Conservation (phyloP, 176 grass and related monocot genomes). For the Typha latifolia region DNA sequence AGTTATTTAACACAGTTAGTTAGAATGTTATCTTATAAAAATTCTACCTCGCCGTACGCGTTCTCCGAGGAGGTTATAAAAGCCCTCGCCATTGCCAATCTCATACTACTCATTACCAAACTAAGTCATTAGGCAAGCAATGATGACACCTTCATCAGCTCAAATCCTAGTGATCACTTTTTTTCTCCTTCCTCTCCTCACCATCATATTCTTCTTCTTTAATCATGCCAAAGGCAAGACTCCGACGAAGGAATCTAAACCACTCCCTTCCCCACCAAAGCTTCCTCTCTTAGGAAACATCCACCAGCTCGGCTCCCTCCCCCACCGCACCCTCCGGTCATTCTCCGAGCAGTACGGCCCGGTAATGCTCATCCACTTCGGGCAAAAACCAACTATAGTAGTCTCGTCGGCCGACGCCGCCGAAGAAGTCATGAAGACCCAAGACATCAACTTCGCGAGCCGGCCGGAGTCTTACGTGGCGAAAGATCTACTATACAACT, state of each 20-base stretch:
- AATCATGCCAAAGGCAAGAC: too few species aligned
- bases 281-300: slow-evolving; percentile 48
- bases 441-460: slow-evolving; percentile 28
- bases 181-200: too few species aligned
- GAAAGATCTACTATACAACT: slow-evolving; percentile 20
- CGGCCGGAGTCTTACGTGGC: slow-evolving; percentile 16
- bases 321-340: slow-evolving; percentile 28
- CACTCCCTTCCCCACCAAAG: slow-evolving; percentile 25
- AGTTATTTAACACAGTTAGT: too few species aligned
- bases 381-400: slow-evolving; percentile 17
- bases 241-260: background rate
- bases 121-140: too few species aligned
- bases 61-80: too few species aligned
- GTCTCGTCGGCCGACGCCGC: slow-evolving; percentile 37
- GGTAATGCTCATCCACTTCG: slow-evolving; percentile 18
- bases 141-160: too few species aligned
- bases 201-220: too few species aligned
- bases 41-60: too few species aligned
- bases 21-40: too few species aligned
- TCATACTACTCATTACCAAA: too few species aligned
- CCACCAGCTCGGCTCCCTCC: slow-evolving; percentile 31
- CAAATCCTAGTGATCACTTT: too few species aligned
- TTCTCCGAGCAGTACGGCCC: slow-evolving; percentile 16
- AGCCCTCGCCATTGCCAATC: too few species aligned
- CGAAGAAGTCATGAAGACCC: slow-evolving; percentile 24